phyloP scores from a whole-genome alignment of 179 eudicot species.

The Spinacia oleracea region DNA sequence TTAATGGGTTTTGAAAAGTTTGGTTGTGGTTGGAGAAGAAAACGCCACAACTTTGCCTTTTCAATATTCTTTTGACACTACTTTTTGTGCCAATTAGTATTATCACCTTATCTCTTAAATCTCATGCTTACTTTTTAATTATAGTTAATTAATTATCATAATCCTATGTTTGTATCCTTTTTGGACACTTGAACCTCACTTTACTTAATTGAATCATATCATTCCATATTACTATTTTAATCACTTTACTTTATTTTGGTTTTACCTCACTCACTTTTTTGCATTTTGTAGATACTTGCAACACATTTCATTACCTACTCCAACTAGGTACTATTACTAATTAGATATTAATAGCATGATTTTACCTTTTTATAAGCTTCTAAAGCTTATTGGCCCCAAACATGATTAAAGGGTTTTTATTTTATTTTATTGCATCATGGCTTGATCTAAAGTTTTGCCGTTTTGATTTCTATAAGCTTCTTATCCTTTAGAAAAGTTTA shows the following conservation, averaged over 20 bases:
- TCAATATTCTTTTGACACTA: constrained; percentile 24
- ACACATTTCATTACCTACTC: constrained; percentile 24
- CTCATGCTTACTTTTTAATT: constrained; percentile 10
- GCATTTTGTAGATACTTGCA: constrained; percentile 9
- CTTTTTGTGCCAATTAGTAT: constrained; percentile 22
- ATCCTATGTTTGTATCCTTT: constrained; percentile 12
- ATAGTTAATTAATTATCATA: background rate
- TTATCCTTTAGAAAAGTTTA: background rate
- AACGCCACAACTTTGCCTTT: constrained; percentile 38
- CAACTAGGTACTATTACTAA: constrained; percentile 14
- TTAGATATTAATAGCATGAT: background rate
- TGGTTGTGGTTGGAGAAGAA: constrained; percentile 27
- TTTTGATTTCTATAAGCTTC: background rate
- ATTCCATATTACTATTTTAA: constrained; percentile 37
- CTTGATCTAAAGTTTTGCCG: background rate
- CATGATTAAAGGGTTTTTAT: background rate
- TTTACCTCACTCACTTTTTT: too few species aligned
- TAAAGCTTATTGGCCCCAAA: background rate
- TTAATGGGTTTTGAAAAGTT: background rate
- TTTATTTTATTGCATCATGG: background rate
- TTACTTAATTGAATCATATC: constrained; percentile 15
- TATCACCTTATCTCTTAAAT: constrained; percentile 20
- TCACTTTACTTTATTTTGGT: too few species aligned
- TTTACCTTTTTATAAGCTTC: background rate
- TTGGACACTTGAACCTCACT: constrained; percentile 27